Percentiles rank a stretch among this genome's conserved stretches.
phyloP scores from a whole-genome alignment of 2,329 filamentous ascomycete species.

The Bertia moriformis region DNA sequence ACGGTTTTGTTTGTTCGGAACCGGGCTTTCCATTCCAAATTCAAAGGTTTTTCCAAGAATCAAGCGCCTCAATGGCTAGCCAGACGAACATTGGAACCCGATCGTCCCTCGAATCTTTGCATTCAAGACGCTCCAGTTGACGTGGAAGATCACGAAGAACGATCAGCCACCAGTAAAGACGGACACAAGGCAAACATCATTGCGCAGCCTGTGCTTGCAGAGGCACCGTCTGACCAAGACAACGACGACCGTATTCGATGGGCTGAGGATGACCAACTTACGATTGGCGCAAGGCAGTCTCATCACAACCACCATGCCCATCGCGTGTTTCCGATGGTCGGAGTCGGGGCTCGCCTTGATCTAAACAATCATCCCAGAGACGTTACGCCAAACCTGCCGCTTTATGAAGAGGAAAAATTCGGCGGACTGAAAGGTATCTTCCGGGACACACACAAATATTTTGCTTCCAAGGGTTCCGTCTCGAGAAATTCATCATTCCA shows the following conservation, averaged over 20 bases:
- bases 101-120: not conserved
- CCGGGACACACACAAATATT: not conserved
- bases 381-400: not conserved
- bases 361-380: not conserved
- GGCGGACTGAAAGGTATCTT: not conserved
- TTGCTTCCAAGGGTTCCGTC: constrained; percentile 9
- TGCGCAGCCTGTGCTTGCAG: not conserved
- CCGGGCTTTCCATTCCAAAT: constrained; percentile 36
- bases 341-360: not conserved
- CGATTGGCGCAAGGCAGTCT: not conserved
- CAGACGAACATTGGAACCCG: no score
- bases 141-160: not conserved
- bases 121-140: not conserved
- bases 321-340: not conserved
- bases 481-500: constrained; percentile 39
- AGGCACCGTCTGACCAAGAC: no score
- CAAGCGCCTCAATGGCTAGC: no score
- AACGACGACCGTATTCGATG: no score
- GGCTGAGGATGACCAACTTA: not conserved
- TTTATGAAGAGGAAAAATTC: not conserved
- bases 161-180: no score
- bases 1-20: constrained; percentile 47
- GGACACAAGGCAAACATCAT: not conserved
- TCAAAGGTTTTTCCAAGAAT: not conserved
- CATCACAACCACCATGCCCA: not conserved